Evolutionary conservation across 1,284 basidiomycete genomes (phyloP).

Genomic region (Melampsora larici-populina): DNA sequence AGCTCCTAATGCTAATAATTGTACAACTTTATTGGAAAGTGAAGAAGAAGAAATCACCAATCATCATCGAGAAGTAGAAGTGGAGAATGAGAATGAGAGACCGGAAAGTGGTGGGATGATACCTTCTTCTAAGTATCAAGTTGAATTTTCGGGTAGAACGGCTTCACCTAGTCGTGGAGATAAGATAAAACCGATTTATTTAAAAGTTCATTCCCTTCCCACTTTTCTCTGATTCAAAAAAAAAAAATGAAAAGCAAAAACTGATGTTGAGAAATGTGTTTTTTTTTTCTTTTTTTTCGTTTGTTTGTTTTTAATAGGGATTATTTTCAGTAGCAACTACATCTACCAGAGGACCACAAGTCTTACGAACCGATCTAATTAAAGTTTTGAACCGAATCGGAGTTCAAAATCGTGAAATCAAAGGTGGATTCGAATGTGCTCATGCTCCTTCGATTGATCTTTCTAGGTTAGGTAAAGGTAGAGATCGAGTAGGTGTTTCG

Average conservation of each 20-base stretch:
- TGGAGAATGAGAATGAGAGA: neutral
- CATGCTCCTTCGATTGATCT: conserved; percentile 90
- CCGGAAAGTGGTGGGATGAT: conserved; percentile 9
- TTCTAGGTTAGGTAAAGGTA: conserved; percentile 62
- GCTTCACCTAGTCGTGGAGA: conserved; percentile 15
- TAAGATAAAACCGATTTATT: conserved; percentile 42
- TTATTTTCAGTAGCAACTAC: conserved; percentile 76
- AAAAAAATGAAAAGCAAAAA: too few species aligned
- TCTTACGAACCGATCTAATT: conserved; percentile 77
- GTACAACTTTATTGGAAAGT: conserved; percentile 12
- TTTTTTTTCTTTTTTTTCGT: neutral
- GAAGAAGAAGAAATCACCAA: conserved; percentile 20
- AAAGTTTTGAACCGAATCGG: conserved; percentile 88
- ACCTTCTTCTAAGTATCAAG: conserved; percentile 4
- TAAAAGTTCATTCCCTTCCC: conserved; percentile 22
- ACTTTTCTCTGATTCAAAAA: neutral
- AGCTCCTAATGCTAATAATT: too few species aligned
- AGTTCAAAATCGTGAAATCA: conserved; percentile 85
- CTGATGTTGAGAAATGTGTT: too few species aligned
- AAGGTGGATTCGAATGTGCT: conserved; percentile 90
- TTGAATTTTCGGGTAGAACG: conserved; percentile 23
- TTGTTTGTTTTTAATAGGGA: conserved; percentile 53
- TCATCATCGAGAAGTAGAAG: conserved; percentile 1
- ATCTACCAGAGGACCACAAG: conserved; percentile 76
- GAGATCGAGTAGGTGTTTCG: conserved; percentile 42